phyloP scores from a whole-genome alignment of 1,139 yeast genomes.

The Geotrichum macrosporum region DNA sequence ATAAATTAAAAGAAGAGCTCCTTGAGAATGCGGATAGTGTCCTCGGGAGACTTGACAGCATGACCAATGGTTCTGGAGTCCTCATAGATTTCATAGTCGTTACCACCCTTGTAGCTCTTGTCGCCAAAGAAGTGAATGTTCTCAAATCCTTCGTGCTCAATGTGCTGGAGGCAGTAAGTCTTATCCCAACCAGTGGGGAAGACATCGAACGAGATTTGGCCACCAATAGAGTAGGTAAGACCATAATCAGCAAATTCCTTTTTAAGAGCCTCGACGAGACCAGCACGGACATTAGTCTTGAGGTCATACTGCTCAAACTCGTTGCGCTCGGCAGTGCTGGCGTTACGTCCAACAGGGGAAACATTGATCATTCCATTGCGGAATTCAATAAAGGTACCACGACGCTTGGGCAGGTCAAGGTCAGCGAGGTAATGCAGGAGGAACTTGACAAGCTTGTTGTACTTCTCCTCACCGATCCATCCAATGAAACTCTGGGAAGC shows the following conservation, averaged over 20 bases:
- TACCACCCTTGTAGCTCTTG: constrained; percentile 96
- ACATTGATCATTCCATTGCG: constrained; percentile 99
- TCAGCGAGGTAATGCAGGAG: constrained; percentile 79
- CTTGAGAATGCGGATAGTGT: constrained; percentile 78
- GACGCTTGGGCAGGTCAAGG: constrained; percentile 70
- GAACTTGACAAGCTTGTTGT: constrained; percentile 82
- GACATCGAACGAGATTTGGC: constrained; percentile 97
- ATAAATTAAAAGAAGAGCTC: constrained; percentile 53
- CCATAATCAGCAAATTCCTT: constrained; percentile 76
- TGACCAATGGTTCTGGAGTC: constrained; percentile 95
- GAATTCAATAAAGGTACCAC: constrained; percentile 98
- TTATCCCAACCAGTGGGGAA: constrained; percentile 99
- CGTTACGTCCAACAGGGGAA: constrained; percentile 98
- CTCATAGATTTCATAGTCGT: constrained; percentile 91
- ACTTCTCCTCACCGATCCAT: constrained; percentile 95
- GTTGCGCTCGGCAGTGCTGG: constrained; percentile 86
- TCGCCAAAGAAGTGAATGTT: constrained; percentile 97
- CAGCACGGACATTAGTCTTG: constrained; percentile 71
- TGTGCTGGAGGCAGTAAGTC: constrained; percentile 94
- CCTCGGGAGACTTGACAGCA: constrained; percentile 81
- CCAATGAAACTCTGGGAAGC: constrained; percentile 89
- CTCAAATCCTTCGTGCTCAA: constrained; percentile 75
- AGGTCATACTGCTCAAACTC: constrained; percentile 84
- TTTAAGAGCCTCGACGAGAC: constrained; percentile 77
- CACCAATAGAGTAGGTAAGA: constrained; percentile 95